A percentile compares a stretch with the other conserved stretches of the same genome.
Conservation (phyloP, 2,329 filamentous ascomycete genomes). For the Botrytis tulipae region DNA sequence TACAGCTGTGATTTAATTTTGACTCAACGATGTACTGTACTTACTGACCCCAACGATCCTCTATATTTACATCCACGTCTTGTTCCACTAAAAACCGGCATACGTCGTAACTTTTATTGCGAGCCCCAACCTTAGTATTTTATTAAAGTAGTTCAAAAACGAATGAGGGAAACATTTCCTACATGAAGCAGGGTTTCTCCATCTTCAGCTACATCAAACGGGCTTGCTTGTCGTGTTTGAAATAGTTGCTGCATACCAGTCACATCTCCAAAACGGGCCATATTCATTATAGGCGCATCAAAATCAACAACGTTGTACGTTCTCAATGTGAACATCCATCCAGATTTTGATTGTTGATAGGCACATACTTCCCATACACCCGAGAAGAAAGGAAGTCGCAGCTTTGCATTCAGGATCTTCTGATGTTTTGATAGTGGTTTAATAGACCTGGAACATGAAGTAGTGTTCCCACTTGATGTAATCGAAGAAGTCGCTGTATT, state of each 20-base stretch:
- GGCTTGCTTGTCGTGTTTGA: background rate
- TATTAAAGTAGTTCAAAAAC: rapidly evolving
- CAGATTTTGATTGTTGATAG: background rate
- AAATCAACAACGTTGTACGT: background rate
- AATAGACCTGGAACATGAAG: background rate
- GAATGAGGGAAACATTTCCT: background rate
- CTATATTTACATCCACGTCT: background rate
- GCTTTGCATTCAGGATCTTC: background rate
- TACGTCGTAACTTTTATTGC: too few relatives aligned
- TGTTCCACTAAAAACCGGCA: background rate
- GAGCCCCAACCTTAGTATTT: too few relatives aligned
- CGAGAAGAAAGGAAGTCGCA: background rate
- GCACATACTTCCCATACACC: background rate
- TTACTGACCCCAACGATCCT: too few relatives aligned
- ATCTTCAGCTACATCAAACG: rapidly evolving
- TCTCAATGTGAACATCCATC: background rate
- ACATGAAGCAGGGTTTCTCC: rapidly evolving
- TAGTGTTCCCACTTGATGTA: too few relatives aligned
- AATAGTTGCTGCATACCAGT: background rate
- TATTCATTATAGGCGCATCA: rapidly evolving
- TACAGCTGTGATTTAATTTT: background rate
- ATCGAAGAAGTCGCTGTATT: background rate
- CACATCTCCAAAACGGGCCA: rapidly evolving
- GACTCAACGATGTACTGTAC: rapidly evolving
- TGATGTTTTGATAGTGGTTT: background rate